Evolutionary conservation across 345 rosid genomes (phyloP).

Genomic region (Diplotaxis tenuifolia): DNA sequence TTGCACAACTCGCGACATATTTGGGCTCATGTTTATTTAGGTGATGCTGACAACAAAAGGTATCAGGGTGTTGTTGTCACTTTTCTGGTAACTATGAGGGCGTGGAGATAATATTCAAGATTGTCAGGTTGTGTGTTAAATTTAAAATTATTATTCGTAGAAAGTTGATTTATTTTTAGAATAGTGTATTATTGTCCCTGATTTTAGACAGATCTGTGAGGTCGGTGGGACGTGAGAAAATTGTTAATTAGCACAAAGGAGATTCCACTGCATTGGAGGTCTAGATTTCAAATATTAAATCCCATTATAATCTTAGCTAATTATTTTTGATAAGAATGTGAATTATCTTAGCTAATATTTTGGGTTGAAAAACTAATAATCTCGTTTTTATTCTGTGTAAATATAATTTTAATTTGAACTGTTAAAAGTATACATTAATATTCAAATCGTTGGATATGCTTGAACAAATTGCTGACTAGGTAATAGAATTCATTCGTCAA

Average conservation of each 20-base stretch:
- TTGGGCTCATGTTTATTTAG: background rate
- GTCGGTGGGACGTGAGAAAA: slow-evolving; percentile 13
- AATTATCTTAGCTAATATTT: too few species aligned
- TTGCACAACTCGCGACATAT: background rate
- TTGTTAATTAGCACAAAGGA: slow-evolving; percentile 15
- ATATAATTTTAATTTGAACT: background rate
- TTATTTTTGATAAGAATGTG: too few species aligned
- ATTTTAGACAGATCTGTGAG: slow-evolving; percentile 24
- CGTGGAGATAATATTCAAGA: background rate
- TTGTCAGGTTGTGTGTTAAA: background rate
- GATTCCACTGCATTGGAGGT: slow-evolving; percentile 15
- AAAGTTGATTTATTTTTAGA: background rate
- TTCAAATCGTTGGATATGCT: background rate
- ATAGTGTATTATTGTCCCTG: background rate
- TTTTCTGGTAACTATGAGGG: background rate
- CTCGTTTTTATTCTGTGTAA: background rate
- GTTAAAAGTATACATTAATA: background rate
- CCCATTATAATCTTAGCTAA: background rate
- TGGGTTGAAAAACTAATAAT: background rate
- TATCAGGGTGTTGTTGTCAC: background rate
- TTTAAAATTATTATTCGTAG: background rate
- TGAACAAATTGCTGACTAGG: background rate
- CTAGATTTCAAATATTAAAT: background rate
- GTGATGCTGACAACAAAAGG: background rate
- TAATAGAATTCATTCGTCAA: background rate